Percentiles rank a stretch among this genome's conserved stretches.
phyloP scores from a whole-genome alignment of 2,329 filamentous ascomycete genomes.

The Bimuria novae-zelandiae region DNA sequence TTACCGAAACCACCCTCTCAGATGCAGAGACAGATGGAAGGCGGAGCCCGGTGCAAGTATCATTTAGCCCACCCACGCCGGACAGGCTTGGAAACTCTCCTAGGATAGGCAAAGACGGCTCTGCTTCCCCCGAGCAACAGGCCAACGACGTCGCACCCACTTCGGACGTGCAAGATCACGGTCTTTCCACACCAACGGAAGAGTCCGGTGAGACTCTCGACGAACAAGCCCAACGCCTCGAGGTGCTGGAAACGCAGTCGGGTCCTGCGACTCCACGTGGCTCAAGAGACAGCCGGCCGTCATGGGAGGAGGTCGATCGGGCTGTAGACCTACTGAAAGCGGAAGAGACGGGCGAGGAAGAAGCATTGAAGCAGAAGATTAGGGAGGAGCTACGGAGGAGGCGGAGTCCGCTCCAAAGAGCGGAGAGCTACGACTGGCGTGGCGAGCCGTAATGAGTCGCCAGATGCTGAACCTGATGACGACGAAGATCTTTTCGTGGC shows the following conservation, averaged over 20 bases:
- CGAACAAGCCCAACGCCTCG: constrained; percentile 34
- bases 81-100: constrained; percentile 20
- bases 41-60: constrained; percentile 37
- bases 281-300: constrained; percentile 43
- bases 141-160: constrained; percentile 19
- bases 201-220: constrained; percentile 17
- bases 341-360: constrained; percentile 25
- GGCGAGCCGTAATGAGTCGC: constrained; percentile 17
- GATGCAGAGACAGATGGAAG: constrained; percentile 41
- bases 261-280: constrained; percentile 51
- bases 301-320: constrained; percentile 45
- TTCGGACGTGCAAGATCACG: constrained; percentile 9
- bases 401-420: constrained; percentile 37
- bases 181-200: constrained; percentile 17
- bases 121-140: constrained; percentile 14
- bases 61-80: constrained; percentile 44
- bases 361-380: constrained; percentile 13
- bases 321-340: constrained; percentile 40
- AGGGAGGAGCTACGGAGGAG: constrained; percentile 22
- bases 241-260: constrained; percentile 48
- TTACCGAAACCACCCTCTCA: constrained; percentile 26
- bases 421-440: constrained; percentile 34
- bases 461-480: constrained; percentile 16
- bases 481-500: constrained; percentile 13
- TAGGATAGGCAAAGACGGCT: constrained; percentile 11